phyloP scores from a whole-genome alignment of 1,284 basidiomycete genomes.

The Neolentinus lepideus region DNA sequence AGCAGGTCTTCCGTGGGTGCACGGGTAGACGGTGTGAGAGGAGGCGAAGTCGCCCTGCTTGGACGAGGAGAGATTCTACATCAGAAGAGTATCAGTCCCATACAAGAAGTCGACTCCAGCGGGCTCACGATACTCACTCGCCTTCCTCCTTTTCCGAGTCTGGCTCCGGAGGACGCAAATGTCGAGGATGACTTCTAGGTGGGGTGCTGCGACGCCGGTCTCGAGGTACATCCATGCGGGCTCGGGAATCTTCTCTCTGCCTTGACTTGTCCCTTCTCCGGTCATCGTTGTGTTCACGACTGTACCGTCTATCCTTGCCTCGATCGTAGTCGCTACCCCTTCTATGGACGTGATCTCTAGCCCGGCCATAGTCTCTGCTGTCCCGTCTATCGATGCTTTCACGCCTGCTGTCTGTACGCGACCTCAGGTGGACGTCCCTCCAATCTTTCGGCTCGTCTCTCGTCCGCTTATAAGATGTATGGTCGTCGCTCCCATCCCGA shows the following conservation, averaged over 20 bases:
- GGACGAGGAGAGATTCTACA: slow-evolving; percentile 55
- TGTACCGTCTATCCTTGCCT: slow-evolving; percentile 25
- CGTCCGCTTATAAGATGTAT: slow-evolving; percentile 43
- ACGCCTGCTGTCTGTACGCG: slow-evolving; percentile 23
- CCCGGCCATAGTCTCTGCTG: slow-evolving; percentile 23
- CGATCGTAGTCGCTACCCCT: slow-evolving; percentile 30
- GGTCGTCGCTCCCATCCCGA: slow-evolving; percentile 50
- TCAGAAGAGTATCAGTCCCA: slow-evolving; percentile 4
- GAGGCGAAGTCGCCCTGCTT: slow-evolving; percentile 24
- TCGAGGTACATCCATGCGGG: slow-evolving; percentile 12
- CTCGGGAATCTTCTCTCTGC: slow-evolving; percentile 16
- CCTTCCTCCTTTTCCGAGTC: slow-evolving; percentile 70
- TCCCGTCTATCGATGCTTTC: slow-evolving; percentile 24
- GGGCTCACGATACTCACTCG: slow-evolving; percentile 56
- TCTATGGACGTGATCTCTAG: slow-evolving; percentile 26
- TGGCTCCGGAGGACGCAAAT: slow-evolving; percentile 16
- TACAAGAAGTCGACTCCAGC: slow-evolving; percentile 2
- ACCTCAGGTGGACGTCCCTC: slow-evolving; percentile 64
- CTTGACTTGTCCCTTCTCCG: slow-evolving; percentile 10
- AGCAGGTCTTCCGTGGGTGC: slow-evolving; percentile 18
- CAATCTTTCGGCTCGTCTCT: slow-evolving; percentile 58
- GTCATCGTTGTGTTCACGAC: slow-evolving; percentile 9
- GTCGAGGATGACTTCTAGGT: slow-evolving; percentile 10
- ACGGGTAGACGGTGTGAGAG: slow-evolving; percentile 14
- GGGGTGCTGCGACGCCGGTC: slow-evolving; percentile 18